Base-by-base conservation (phyloP, 257 asterid genomes). In the Fraxinus anomala region DNA sequence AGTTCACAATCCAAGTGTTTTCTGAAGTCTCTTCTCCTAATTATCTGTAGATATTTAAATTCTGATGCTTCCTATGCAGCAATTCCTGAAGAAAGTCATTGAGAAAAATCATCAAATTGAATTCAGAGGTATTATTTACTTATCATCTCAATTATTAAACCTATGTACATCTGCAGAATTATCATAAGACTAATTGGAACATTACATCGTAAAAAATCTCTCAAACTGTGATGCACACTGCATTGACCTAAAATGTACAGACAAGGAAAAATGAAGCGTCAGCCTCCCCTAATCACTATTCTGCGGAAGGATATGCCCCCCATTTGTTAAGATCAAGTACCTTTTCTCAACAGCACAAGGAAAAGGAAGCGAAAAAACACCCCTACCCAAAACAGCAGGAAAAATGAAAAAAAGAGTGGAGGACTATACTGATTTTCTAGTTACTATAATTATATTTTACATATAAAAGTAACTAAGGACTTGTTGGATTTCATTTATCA, bases 31-130 rank as follows among this genome's bases (percentile, higher is more conserved):
- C 87, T 76, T 86, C 90, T 86, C 93, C 87, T 87, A 86, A 83
- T 88, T 92, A 85, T 87, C 90, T 80, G 82, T 86, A 39, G 80
- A 84, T 81, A 49, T 80, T 76, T 80, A 80, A 82, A 42, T 73
- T 76, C 83, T 81, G 81, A 86, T 70, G 78, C 73, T 72, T 74
- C 85, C 93, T 92, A 89, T 72, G 97, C 90, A 88, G 97, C 94
- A 83, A 92, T 88, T 74, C 97, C 97, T 92, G 96, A 76, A 79
- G 71, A 85, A 72, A 78, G 72, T 73, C 47, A 59, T 42, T 61
- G 81, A 83, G 28, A 76, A n/a, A 73, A 66, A 6, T 66, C 61
- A 6, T 66, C 61, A 31, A 26, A 76, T 44, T 63, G 68, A 61
- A 61, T 8, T 61, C 1, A 9, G 31, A 68, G 54, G 21, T 33